phyloP scores from a whole-genome alignment of 257 asterid genomes.

The Solanum tacnaense region DNA sequence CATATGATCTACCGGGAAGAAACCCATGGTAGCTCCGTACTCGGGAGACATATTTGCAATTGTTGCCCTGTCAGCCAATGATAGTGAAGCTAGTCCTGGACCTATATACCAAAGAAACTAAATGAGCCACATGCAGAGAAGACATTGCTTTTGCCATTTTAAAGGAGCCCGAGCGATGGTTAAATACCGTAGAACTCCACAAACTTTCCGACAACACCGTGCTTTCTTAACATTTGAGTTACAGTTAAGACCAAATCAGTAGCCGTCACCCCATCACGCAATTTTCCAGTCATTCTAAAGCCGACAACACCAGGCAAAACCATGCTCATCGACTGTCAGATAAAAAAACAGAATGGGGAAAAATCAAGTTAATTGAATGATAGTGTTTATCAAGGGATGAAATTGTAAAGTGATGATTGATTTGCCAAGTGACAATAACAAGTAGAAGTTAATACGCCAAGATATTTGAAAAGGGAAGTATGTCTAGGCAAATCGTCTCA shows the following conservation, averaged over 20 bases:
- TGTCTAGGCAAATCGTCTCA: not conserved
- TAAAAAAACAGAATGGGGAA: not conserved
- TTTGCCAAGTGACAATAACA: not conserved
- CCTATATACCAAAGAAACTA: conserved; percentile 27
- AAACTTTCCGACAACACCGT: conserved; percentile 88
- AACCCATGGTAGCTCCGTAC: conserved; percentile 98
- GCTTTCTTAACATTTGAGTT: conserved; percentile 81
- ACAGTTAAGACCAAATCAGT: conserved; percentile 92
- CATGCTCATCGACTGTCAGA: conserved; percentile 87
- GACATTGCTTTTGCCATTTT: not conserved
- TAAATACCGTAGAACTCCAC: conserved; percentile 63
- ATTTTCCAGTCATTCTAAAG: conserved; percentile 65
- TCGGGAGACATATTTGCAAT: conserved; percentile 97
- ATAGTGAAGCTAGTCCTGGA: conserved; percentile 66
- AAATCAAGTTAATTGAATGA: not conserved
- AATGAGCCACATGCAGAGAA: not conserved
- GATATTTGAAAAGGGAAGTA: not conserved
- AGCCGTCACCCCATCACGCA: conserved; percentile 78
- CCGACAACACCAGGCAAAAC: conserved; percentile 94
- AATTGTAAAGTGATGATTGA: not conserved
- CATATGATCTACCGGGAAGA: conserved; percentile 90
- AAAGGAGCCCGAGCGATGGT: not conserved
- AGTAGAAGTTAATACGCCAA: not conserved
- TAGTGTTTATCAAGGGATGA: not conserved
- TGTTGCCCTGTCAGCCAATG: conserved; percentile 91